A percentile compares a stretch with the other conserved stretches of the same genome.
Evolutionary conservation across 495 filamentous ascomycete species (phyloP).

Genomic region (Elaphomyces granulatus): DNA sequence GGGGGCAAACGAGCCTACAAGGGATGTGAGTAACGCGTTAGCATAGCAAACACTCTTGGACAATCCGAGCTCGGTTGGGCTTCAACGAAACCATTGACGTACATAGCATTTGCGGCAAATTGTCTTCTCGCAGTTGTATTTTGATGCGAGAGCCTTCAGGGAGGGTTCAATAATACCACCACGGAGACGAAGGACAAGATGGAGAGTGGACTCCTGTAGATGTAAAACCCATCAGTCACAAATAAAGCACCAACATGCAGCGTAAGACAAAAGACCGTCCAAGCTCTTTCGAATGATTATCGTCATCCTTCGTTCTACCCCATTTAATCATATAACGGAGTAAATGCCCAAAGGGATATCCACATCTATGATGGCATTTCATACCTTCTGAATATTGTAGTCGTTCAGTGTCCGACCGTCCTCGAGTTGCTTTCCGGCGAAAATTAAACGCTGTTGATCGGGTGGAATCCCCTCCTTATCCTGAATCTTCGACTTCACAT

Average conservation of each 20-base stretch:
- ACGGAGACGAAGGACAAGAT: conserved; percentile 97
- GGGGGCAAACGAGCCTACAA: conserved; percentile 83
- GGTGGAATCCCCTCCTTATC: conserved; percentile 99
- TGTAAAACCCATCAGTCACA: too few relatives aligned
- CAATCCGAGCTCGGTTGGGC: too few relatives aligned
- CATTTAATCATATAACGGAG: not conserved
- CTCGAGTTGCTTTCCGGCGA: conserved; percentile 99
- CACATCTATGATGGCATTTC: conserved; percentile 18
- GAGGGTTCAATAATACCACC: conserved; percentile 99
- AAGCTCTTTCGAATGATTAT: not conserved
- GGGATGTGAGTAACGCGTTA: conserved; percentile 10
- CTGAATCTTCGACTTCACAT: conserved; percentile 94
- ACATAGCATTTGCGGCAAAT: conserved; percentile 99
- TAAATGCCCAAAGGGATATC: not conserved
- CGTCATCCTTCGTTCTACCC: not conserved
- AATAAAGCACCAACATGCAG: conserved; percentile 8
- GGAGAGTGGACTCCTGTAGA: conserved; percentile 87
- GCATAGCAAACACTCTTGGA: not conserved
- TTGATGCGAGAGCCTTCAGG: conserved; percentile 92
- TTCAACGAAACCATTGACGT: too few relatives aligned
- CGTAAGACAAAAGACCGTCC: not conserved
- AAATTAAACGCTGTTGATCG: conserved; percentile 98
- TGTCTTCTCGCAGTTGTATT: conserved; percentile 99
- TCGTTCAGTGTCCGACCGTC: conserved; percentile 96
- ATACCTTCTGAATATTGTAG: conserved; percentile 99